These are phyloP conservation scores for Fusarium praegraminearum DNA, from an alignment of 2,329 filamentous ascomycete species.

Conservation along the genomic window DNA sequence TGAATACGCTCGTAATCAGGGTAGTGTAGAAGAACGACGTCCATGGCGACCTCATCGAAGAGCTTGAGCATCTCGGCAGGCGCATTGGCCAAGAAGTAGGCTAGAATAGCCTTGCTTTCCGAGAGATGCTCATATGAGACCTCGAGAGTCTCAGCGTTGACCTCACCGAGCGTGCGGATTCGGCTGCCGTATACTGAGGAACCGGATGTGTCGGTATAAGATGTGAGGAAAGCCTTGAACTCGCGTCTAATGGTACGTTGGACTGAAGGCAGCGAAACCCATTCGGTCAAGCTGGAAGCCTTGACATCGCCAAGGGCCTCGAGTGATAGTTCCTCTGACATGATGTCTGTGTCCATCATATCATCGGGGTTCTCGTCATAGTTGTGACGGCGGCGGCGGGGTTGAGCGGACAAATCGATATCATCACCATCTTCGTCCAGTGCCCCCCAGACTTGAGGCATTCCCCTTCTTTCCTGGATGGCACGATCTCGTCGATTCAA, in stretches of 20 bases:
- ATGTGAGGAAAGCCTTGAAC: constrained; percentile 97
- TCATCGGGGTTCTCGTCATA: constrained; percentile 97
- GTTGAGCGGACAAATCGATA: constrained; percentile 86
- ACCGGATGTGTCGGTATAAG: constrained; percentile 90
- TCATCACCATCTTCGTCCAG: constrained; percentile 87
- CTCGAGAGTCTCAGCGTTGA: constrained; percentile 96
- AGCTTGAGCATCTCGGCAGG: constrained; percentile 95
- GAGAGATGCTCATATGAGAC: constrained; percentile 95
- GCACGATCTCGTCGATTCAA: constrained; percentile 77
- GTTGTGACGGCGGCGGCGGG: constrained; percentile 83
- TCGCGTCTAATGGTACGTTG: constrained; percentile 94
- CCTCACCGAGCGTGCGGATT: constrained; percentile 93
- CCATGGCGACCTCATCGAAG: constrained; percentile 96
- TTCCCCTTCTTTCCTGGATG: constrained; percentile 42
- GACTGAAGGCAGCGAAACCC: constrained; percentile 90
- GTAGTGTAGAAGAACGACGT: constrained; percentile 94
- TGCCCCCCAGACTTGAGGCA: constrained; percentile 76
- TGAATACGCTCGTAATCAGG: constrained; percentile 98
- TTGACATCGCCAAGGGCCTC: constrained; percentile 95
- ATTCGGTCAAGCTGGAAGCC: constrained; percentile 91
- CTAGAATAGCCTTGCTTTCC: constrained; percentile 90
- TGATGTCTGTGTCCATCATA: constrained; percentile 90
- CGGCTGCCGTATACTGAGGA: constrained; percentile 95
- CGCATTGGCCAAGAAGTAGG: constrained; percentile 95
- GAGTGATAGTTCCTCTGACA: constrained; percentile 94